These are phyloP conservation scores for Flaveria floridana DNA, from an alignment of 140 eudicot genomes.

Conservation along the genomic window DNA sequence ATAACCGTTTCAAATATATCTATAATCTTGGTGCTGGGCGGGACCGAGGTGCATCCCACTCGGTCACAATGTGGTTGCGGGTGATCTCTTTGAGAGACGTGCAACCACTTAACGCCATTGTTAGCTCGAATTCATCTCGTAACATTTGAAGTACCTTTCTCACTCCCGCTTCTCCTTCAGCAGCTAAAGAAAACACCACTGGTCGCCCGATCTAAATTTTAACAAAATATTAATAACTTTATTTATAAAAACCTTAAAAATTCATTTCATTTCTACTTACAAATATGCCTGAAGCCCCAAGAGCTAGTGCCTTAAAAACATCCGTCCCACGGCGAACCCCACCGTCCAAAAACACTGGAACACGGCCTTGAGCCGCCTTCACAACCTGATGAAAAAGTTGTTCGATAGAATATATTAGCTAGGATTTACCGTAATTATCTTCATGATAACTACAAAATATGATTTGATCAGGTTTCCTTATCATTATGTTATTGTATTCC, in stretches of 20 bases:
- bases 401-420: neutral
- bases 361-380: slow-evolving; percentile 91
- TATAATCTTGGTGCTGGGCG: slow-evolving; percentile 60
- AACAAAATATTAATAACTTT: slow-evolving; percentile 11
- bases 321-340: slow-evolving; percentile 97
- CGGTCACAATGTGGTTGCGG: slow-evolving; percentile 79
- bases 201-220: slow-evolving; percentile 84
- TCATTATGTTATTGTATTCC: too few relatives aligned
- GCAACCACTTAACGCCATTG: slow-evolving; percentile 98
- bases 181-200: slow-evolving; percentile 89
- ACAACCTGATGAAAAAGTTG: slow-evolving; percentile 54
- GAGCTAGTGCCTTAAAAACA: slow-evolving; percentile 90
- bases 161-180: slow-evolving; percentile 96
- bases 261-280: slow-evolving; percentile 47
- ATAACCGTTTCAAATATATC: slow-evolving; percentile 9
- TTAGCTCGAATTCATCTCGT: slow-evolving; percentile 86
- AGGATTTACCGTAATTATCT: neutral
- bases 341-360: slow-evolving; percentile 90
- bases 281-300: slow-evolving; percentile 92
- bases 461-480: neutral
- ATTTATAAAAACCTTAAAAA: neutral
- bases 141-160: slow-evolving; percentile 88
- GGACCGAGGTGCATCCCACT: slow-evolving; percentile 83
- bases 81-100: slow-evolving; percentile 71
- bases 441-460: too few relatives aligned